Percentiles rank a stretch among this genome's conserved stretches.
These are phyloP conservation scores for Durotheca rogersii DNA, from an alignment of 495 filamentous ascomycete genomes.

Conservation along the genomic window DNA sequence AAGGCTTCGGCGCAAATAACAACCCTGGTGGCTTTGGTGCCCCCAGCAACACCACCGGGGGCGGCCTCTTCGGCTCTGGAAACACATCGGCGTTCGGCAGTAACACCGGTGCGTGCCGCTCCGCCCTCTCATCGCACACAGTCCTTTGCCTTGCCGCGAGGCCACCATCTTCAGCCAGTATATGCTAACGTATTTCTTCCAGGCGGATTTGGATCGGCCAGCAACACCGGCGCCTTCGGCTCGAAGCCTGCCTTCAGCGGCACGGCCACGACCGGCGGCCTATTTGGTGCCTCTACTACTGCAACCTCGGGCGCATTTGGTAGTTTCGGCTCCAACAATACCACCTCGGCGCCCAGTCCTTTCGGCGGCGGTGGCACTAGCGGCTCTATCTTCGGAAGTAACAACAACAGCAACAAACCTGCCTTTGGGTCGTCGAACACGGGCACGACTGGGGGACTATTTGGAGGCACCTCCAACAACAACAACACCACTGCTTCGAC, in stretches of 20 bases:
- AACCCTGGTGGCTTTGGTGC: conserved; percentile 43
- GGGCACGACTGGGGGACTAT: conserved; percentile 48
- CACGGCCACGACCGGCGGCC: conserved; percentile 28
- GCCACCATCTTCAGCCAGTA: neutral
- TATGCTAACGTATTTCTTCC: conserved; percentile 25
- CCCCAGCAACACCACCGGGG: conserved; percentile 31
- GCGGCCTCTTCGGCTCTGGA: conserved; percentile 49
- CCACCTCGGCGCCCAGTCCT: conserved; percentile 47
- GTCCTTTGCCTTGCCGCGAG: neutral
- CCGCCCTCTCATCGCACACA: conserved; percentile 40
- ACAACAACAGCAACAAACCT: conserved; percentile 29
- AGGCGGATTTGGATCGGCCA: conserved; percentile 37
- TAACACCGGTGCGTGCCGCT: conserved; percentile 47
- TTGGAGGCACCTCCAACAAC: conserved; percentile 41
- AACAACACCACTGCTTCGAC: conserved; percentile 36
- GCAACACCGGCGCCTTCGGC: conserved; percentile 51
- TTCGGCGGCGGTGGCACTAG: conserved; percentile 44
- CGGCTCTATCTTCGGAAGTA: conserved; percentile 41
- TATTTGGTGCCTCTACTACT: conserved; percentile 37
- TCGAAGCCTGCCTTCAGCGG: conserved; percentile 38
- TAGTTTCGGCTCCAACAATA: conserved; percentile 53
- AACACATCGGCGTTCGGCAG: conserved; percentile 27
- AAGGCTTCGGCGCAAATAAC: conserved; percentile 53
- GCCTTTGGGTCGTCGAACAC: conserved; percentile 49
- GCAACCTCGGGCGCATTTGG: conserved; percentile 33